Conservation (phyloP, 352 stramenopile genomes). For the Globisporangium lucens region DNA sequence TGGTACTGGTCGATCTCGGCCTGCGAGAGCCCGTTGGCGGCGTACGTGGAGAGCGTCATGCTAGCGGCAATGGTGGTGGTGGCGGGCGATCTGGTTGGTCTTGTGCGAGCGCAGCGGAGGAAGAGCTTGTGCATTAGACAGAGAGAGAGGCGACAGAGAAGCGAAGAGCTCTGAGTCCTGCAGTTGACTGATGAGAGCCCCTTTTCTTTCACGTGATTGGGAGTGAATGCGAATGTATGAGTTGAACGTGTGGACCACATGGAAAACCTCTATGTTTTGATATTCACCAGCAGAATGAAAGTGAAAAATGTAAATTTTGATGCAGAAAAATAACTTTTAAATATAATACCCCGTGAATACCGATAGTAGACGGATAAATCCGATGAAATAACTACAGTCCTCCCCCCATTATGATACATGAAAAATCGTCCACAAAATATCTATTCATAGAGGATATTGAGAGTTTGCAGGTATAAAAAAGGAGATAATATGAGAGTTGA, state of each 20-base stretch:
- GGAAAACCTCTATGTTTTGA: neutral
- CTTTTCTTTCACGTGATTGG: neutral
- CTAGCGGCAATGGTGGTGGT: neutral
- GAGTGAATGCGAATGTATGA: neutral
- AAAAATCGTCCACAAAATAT: no score
- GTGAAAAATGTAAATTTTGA: no score
- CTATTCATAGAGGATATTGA: no score
- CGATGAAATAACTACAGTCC: no score
- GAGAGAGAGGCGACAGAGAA: neutral
- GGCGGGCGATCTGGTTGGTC: neutral
- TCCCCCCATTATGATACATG: no score
- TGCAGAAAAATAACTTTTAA: neutral
- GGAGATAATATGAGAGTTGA: no score
- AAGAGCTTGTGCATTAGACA: neutral
- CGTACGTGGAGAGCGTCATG: constrained; percentile 16
- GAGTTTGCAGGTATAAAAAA: no score
- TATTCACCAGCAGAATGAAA: no score
- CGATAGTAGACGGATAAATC: neutral
- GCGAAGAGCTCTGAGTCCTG: neutral
- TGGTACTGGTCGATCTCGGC: constrained; percentile 63
- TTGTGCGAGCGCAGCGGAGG: neutral
- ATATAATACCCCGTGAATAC: neutral
- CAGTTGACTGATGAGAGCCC: neutral
- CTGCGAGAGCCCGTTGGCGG: constrained; percentile 34
- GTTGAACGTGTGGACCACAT: constrained; percentile 4